Evolutionary conservation across 805 yeast species (phyloP).

Genomic region (Tetrapisispora namnaoensis): DNA sequence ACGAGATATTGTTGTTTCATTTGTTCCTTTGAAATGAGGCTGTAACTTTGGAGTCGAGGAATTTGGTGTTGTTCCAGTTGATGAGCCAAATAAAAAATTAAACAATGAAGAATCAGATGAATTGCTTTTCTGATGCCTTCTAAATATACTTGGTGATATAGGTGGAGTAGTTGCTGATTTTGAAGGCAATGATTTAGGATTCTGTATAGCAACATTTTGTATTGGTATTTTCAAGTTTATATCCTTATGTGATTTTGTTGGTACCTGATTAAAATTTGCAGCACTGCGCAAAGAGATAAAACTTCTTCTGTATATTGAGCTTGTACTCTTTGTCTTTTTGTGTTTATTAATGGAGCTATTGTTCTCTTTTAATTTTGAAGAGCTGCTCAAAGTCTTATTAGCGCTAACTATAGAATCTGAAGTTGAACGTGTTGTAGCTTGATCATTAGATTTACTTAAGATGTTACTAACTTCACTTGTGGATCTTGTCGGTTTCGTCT

Average conservation of each 20-base stretch:
- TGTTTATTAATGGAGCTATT: conserved; percentile 12
- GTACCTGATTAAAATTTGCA: conserved; percentile 8
- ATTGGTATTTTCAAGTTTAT: conserved; percentile 24
- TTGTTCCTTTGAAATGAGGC: neutral
- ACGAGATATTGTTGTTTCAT: neutral
- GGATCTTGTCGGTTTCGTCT: conserved; percentile 15
- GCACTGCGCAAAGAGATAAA: conserved; percentile 25
- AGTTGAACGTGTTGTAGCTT: conserved; percentile 14
- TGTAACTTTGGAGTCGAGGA: neutral
- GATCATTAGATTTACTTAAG: conserved; percentile 8
- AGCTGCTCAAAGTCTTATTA: neutral
- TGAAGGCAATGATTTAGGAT: neutral
- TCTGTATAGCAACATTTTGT: neutral
- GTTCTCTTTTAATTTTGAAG: conserved; percentile 19
- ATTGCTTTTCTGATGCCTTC: conserved; percentile 54
- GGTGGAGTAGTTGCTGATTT: conserved; percentile 14
- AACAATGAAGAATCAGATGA: conserved; percentile 46
- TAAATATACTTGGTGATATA: conserved; percentile 39
- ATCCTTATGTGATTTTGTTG: conserved; percentile 5
- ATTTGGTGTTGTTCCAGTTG: conserved; percentile 9
- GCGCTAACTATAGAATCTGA: conserved; percentile 21
- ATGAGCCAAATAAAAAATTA: conserved; percentile 30
- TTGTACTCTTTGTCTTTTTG: conserved; percentile 24
- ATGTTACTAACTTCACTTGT: conserved; percentile 20
- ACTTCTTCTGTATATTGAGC: conserved; percentile 29